phyloP scores from a whole-genome alignment of 495 filamentous ascomycete species.

The Annulohypoxylon stygium region DNA sequence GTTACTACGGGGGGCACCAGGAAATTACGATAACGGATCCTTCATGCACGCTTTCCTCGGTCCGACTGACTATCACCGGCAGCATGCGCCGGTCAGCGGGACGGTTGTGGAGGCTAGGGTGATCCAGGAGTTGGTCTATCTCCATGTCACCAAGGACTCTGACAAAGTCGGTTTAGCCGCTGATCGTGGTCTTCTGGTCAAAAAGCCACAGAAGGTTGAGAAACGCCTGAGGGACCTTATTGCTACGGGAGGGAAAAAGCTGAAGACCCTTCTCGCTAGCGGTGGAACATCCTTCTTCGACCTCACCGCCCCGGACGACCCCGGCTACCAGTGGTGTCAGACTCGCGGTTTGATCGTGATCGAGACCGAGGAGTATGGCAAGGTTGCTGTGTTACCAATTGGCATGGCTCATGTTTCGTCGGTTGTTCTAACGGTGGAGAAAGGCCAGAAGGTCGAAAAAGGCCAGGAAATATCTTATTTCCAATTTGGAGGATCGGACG shows the following conservation, averaged over 20 bases:
- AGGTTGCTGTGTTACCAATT: conserved; percentile 58
- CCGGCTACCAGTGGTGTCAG: conserved; percentile 58
- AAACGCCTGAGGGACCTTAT: conserved; percentile 4
- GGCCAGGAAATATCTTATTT: conserved; percentile 59
- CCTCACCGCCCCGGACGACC: conserved; percentile 47
- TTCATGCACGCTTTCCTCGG: conserved; percentile 59
- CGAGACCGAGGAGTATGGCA: conserved; percentile 42
- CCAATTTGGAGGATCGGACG: conserved; percentile 60
- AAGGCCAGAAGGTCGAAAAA: conserved; percentile 50
- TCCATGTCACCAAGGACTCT: conserved; percentile 41
- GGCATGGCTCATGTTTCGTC: conserved; percentile 60
- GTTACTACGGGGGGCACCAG: conserved; percentile 53
- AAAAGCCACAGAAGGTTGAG: neutral
- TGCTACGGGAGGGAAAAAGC: conserved; percentile 5
- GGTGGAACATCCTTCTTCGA: neutral
- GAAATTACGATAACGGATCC: conserved; percentile 55
- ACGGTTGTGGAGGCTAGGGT: conserved; percentile 51
- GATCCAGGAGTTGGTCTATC: conserved; percentile 49
- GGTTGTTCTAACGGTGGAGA: conserved; percentile 51
- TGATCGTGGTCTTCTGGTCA: conserved; percentile 11
- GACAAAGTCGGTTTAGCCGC: neutral
- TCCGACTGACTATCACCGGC: conserved; percentile 64
- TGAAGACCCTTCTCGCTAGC: neutral
- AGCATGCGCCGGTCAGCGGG: conserved; percentile 60
- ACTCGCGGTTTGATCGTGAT: conserved; percentile 53